Evolutionary conservation across 768 basidiomycete genomes (phyloP).

Genomic region (Boletus tomentosulus): DNA sequence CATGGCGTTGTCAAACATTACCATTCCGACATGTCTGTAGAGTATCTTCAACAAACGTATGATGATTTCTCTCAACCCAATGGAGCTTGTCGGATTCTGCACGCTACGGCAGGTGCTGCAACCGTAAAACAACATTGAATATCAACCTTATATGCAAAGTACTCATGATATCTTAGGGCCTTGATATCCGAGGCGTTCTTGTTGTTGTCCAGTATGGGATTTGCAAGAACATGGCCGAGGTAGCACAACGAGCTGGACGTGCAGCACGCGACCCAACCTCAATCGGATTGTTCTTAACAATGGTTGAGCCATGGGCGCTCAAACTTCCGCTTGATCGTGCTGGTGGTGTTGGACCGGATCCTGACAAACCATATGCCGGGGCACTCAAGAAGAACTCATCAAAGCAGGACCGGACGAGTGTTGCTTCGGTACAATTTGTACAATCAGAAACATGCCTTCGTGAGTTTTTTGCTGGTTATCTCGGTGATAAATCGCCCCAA

Average conservation of each 20-base stretch:
- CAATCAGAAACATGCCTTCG: conserved; percentile 1
- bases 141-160: too few species aligned
- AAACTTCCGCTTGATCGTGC: neutral
- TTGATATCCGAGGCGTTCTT: neutral
- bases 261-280: neutral
- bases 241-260: neutral
- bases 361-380: neutral
- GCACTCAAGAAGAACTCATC: neutral
- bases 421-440: neutral
- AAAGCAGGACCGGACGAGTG: neutral
- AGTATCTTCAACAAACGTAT: conserved; percentile 21
- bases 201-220: neutral
- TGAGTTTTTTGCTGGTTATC: neutral
- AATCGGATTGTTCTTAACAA: neutral
- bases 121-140: conserved; percentile 8
- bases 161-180: neutral
- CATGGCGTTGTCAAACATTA: conserved; percentile 24
- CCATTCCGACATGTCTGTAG: conserved; percentile 25
- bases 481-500: neutral
- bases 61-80: conserved; percentile 16
- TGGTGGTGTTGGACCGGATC: neutral
- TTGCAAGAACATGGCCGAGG: neutral
- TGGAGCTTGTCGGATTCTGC: conserved; percentile 21
- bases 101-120: conserved; percentile 22
- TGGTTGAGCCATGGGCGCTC: conserved; percentile 2